These are phyloP conservation scores for Acer negundo DNA, from an alignment of 345 rosid species.

Conservation along the genomic window DNA sequence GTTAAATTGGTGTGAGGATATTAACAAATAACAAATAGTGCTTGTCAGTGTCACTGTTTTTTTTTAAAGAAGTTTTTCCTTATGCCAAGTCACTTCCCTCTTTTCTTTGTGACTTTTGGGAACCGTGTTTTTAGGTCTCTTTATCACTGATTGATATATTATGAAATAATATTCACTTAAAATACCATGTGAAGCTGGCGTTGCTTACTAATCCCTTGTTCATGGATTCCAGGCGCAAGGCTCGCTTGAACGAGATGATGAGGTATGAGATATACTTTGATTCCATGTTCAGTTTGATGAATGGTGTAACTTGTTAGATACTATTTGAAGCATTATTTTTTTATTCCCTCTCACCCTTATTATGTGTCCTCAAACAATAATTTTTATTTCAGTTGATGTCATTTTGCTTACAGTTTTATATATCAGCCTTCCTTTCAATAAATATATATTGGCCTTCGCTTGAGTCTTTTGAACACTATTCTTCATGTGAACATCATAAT, in stretches of 20 bases:
- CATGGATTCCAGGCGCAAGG: conserved; percentile 64
- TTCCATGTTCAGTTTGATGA: background rate
- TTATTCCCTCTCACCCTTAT: background rate
- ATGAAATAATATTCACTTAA: background rate
- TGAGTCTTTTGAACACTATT: background rate
- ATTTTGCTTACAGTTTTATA: background rate
- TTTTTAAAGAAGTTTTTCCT: background rate
- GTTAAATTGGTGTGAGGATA: background rate
- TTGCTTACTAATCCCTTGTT: conserved; percentile 19
- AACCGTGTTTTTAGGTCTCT: background rate
- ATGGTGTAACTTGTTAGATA: conserved; percentile 7
- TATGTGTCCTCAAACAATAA: background rate
- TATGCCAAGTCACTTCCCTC: background rate
- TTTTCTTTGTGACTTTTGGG: background rate
- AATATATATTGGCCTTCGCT: background rate
- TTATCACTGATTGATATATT: background rate
- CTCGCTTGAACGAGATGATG: conserved; percentile 87
- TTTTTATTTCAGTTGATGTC: background rate
- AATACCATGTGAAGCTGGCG: background rate
- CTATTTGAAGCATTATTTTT: background rate
- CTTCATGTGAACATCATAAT: background rate
- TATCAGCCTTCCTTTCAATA: background rate
- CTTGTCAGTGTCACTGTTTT: background rate
- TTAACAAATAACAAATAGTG: background rate
- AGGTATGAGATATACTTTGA: conserved; percentile 49